Conservation (phyloP, 345 rosid species). For the Kernera saxatilis region DNA sequence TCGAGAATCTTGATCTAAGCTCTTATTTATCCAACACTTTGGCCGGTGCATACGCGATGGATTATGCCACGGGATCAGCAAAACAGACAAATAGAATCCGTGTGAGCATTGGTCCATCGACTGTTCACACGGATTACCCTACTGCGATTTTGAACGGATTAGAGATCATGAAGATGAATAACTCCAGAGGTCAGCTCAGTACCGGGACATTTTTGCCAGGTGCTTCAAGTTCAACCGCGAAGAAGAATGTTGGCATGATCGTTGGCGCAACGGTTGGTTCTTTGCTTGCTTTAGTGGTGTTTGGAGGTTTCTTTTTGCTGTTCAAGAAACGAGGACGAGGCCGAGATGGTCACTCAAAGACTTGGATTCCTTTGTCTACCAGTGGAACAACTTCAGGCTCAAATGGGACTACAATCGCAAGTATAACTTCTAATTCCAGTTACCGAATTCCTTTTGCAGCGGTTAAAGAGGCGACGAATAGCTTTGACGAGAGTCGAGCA, state of each 20-base stretch:
- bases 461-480: slow-evolving; percentile 66
- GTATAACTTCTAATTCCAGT: slow-evolving; percentile 38
- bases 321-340: slow-evolving; percentile 36
- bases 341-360: slow-evolving; percentile 45
- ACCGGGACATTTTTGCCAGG: not conserved
- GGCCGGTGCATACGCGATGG: slow-evolving; percentile 48
- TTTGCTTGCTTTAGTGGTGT: slow-evolving; percentile 26
- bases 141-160: slow-evolving; percentile 65
- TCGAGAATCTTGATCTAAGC: slow-evolving; percentile 49
- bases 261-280: slow-evolving; percentile 40
- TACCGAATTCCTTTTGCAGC: slow-evolving; percentile 49
- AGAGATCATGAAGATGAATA: slow-evolving; percentile 75
- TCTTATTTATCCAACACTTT: slow-evolving; percentile 8
- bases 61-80: slow-evolving; percentile 41
- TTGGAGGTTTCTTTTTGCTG: slow-evolving; percentile 38
- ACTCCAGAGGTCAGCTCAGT: slow-evolving; percentile 47
- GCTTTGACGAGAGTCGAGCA: slow-evolving; percentile 59
- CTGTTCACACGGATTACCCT: slow-evolving; percentile 25
- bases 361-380: slow-evolving; percentile 57
- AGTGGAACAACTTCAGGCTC: slow-evolving; percentile 53
- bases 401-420: slow-evolving; percentile 48
- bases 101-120: slow-evolving; percentile 53
- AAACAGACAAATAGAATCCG: slow-evolving; percentile 36
- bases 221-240: slow-evolving; percentile 30
- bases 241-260: slow-evolving; percentile 40